A percentile compares a stretch with the other conserved stretches of the same genome.
These are phyloP conservation scores for Tolypocladium cylindrosporum DNA, from an alignment of 2,329 filamentous ascomycete genomes.

Conservation along the genomic window DNA sequence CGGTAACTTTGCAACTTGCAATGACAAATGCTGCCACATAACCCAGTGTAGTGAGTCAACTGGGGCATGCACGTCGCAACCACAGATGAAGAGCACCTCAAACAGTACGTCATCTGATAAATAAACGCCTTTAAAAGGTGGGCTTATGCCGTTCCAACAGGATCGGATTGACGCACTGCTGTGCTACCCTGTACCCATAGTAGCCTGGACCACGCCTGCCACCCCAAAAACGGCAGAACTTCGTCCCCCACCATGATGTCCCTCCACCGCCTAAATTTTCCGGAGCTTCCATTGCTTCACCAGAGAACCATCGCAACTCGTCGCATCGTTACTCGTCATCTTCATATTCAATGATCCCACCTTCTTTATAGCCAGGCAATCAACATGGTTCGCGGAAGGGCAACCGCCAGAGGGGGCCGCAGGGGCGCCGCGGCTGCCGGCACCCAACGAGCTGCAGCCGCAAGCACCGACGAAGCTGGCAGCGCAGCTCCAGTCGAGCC, in stretches of 20 bases:
- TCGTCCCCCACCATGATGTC: constrained; percentile 22
- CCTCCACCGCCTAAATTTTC: constrained; percentile 14
- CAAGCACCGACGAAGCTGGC: constrained; percentile 7
- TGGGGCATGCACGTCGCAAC: neutral
- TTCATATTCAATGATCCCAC: constrained; percentile 2
- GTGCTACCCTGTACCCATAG: neutral
- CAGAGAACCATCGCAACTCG: neutral
- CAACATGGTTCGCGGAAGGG: constrained; percentile 23
- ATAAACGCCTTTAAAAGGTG: neutral
- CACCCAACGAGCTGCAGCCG: constrained; percentile 9
- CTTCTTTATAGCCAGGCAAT: neutral
- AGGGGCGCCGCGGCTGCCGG: constrained; percentile 18
- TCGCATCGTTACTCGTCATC: neutral
- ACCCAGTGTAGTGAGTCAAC: neutral
- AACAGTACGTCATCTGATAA: too few relatives aligned
- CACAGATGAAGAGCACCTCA: too few relatives aligned
- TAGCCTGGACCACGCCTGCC: neutral
- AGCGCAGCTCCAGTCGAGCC: neutral
- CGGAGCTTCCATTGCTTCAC: neutral
- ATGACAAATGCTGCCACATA: neutral
- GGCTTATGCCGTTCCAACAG: neutral
- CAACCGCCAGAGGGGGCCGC: constrained; percentile 19
- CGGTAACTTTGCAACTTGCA: too few relatives aligned
- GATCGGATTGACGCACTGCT: neutral
- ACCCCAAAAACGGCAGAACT: constrained; percentile 15